These are phyloP conservation scores for Yamadazyma buinensis DNA, from an alignment of 1,139 yeast genomes.

Conservation along the genomic window DNA sequence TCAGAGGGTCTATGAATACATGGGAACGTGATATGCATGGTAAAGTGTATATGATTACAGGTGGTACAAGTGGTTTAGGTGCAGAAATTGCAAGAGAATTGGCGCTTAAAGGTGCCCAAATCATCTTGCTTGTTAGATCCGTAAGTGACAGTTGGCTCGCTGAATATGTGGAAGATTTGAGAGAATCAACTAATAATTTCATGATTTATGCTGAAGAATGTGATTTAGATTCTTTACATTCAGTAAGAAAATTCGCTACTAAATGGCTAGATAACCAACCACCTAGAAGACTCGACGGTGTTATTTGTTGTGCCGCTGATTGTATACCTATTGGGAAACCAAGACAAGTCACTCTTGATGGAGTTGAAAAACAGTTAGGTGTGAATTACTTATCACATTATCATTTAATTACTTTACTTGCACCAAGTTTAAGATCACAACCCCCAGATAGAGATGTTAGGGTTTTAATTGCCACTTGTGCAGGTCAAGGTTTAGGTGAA, in stretches of 20 bases:
- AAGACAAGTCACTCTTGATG: slow-evolving; percentile 70
- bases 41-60: slow-evolving; percentile 68
- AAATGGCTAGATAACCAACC: slow-evolving; percentile 90
- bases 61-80: slow-evolving; percentile 93
- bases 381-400: slow-evolving; percentile 77
- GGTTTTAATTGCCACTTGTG: slow-evolving; percentile 69
- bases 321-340: slow-evolving; percentile 62
- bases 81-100: slow-evolving; percentile 69
- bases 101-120: slow-evolving; percentile 82
- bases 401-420: slow-evolving; percentile 72
- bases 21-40: slow-evolving; percentile 96
- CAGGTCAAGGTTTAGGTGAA: slow-evolving; percentile 69
- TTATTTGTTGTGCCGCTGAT: slow-evolving; percentile 85
- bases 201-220: slow-evolving; percentile 87
- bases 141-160: slow-evolving; percentile 70
- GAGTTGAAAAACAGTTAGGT: slow-evolving; percentile 81
- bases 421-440: slow-evolving; percentile 81
- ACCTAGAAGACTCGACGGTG: slow-evolving; percentile 85
- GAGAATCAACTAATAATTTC: slow-evolving; percentile 65
- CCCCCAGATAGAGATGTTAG: slow-evolving; percentile 95
- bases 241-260: slow-evolving; percentile 89
- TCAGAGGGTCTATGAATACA: slow-evolving; percentile 73
- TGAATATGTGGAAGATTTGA: slow-evolving; percentile 73
- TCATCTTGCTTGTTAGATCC: slow-evolving; percentile 66
- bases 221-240: slow-evolving; percentile 69